phyloP scores from a whole-genome alignment of 1,284 basidiomycete species.

The Golubevia pallescens region DNA sequence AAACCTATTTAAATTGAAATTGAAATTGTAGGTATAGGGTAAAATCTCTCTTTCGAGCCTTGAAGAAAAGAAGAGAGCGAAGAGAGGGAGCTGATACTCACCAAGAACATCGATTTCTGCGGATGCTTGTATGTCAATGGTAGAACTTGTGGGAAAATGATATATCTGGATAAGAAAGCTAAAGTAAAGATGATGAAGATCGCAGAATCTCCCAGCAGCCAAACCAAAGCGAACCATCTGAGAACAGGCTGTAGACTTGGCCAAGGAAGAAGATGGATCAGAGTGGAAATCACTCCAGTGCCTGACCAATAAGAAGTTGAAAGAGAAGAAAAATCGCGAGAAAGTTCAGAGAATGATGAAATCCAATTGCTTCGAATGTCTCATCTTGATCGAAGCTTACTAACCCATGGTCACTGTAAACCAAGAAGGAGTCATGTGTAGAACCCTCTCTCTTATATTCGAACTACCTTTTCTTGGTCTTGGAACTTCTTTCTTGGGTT shows the following conservation, averaged over 20 bases:
- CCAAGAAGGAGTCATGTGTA: slow-evolving; percentile 46
- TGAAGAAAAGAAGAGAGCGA: not conserved
- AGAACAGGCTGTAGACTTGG: slow-evolving; percentile 23
- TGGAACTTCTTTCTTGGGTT: slow-evolving; percentile 10
- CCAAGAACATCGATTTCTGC: slow-evolving; percentile 10
- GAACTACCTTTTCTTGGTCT: slow-evolving; percentile 9
- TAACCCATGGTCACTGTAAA: slow-evolving; percentile 23
- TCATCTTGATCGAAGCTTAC: not conserved
- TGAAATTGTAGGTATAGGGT: too few species aligned
- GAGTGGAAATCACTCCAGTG: slow-evolving; percentile 35
- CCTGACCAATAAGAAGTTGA: slow-evolving; percentile 8
- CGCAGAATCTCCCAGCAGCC: slow-evolving; percentile 18
- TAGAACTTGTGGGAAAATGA: slow-evolving; percentile 43
- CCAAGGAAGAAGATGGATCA: slow-evolving; percentile 37
- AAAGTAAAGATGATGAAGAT: slow-evolving; percentile 34
- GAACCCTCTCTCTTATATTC: slow-evolving; percentile 29
- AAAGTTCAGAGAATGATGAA: too few species aligned
- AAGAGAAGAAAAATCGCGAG: too few species aligned
- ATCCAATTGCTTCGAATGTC: too few species aligned
- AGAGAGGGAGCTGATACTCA: not conserved
- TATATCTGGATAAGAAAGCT: slow-evolving; percentile 32
- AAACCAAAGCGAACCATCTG: slow-evolving; percentile 21
- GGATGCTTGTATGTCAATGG: slow-evolving; percentile 42
- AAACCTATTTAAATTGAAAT: too few species aligned
- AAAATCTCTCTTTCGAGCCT: too few species aligned